A percentile compares a stretch with the other conserved stretches of the same genome.
Conservation (phyloP, 371 early-diverging fungal genomes). For the Lichtheimia hyalospora region DNA sequence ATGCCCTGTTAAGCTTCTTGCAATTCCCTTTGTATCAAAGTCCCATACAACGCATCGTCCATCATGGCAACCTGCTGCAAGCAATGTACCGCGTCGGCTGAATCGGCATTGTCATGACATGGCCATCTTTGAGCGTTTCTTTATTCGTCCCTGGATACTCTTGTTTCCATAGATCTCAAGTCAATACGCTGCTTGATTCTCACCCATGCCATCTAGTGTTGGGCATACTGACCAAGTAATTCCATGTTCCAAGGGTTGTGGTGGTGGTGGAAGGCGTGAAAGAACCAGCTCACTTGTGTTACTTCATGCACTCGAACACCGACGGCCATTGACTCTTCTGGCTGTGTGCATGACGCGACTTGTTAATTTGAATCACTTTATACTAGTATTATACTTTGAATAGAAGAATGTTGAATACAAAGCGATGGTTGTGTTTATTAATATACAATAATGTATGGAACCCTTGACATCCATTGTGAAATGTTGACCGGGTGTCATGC, state of each 20-base stretch:
- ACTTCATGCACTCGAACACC: no score
- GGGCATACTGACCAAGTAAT: constrained; percentile 28
- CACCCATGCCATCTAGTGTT: background rate
- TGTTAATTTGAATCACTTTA: no score
- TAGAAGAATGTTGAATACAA: no score
- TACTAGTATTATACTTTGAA: no score
- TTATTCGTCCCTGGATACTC: constrained; percentile 83
- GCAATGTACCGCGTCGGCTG: constrained; percentile 71
- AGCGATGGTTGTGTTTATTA: no score
- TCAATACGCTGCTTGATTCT: background rate
- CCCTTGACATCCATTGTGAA: no score
- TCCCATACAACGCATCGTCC: constrained; percentile 89
- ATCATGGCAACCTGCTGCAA: constrained; percentile 82
- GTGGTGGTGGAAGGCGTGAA: background rate
- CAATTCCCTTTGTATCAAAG: constrained; percentile 78
- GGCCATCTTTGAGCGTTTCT: constrained; percentile 76
- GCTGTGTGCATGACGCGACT: no score
- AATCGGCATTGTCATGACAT: constrained; percentile 64
- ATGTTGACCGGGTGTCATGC: no score
- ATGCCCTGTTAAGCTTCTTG: constrained; percentile 73
- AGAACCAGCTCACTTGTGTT: background rate
- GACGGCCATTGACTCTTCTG: no score
- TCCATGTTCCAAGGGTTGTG: constrained; percentile 36
- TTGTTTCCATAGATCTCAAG: constrained; percentile 80
- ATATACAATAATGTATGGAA: no score